Evolutionary conservation across 2,329 filamentous ascomycete genomes (phyloP).

Genomic region (Botryotinia convoluta): DNA sequence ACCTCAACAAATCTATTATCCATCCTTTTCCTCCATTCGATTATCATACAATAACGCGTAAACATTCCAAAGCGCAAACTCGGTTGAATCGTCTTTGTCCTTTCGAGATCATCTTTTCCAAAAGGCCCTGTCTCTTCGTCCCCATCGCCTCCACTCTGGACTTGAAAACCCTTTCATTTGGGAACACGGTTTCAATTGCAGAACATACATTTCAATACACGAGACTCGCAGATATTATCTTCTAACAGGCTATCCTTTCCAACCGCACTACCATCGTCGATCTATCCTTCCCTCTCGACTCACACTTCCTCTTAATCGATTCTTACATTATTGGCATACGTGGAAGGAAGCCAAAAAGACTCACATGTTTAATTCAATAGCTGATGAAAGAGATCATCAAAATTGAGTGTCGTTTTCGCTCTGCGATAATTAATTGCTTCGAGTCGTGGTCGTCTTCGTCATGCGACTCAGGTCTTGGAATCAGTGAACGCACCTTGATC

Average conservation of each 20-base stretch:
- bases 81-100: slow-evolving; percentile 21
- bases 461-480: slow-evolving; percentile 40
- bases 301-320: slow-evolving; percentile 4
- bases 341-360: slow-evolving; percentile 3
- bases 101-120: slow-evolving; percentile 14
- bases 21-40: slow-evolving; percentile 3
- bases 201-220: slow-evolving; percentile 7
- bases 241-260: not conserved
- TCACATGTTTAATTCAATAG: slow-evolving; percentile 23
- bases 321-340: slow-evolving; percentile 15
- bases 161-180: slow-evolving; percentile 20
- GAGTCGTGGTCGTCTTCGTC: slow-evolving; percentile 40
- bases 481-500: slow-evolving; percentile 39
- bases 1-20: not conserved
- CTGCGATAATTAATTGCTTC: slow-evolving; percentile 35
- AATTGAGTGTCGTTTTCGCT: slow-evolving; percentile 28
- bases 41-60: slow-evolving; percentile 14
- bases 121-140: slow-evolving; percentile 15
- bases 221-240: slow-evolving; percentile 11
- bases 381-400: slow-evolving; percentile 34
- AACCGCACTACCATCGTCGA: slow-evolving; percentile 6
- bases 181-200: slow-evolving; percentile 20
- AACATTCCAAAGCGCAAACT: slow-evolving; percentile 22
- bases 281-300: not conserved
- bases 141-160: slow-evolving; percentile 19